phyloP scores from a whole-genome alignment of 306 rosid genomes.

The Fragaria ananassa region DNA sequence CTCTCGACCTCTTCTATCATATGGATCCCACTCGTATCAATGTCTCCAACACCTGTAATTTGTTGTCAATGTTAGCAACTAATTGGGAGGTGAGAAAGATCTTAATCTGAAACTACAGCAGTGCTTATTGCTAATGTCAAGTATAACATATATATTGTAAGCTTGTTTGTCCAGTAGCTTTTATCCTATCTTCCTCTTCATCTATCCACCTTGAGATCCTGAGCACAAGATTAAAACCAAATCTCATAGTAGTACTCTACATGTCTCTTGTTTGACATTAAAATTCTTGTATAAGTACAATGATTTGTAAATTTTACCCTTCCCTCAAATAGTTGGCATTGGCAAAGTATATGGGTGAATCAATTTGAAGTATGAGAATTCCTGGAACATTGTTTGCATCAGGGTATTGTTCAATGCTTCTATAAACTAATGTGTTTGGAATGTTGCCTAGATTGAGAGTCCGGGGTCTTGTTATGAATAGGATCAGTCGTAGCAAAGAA shows the following conservation, averaged over 20 bases:
- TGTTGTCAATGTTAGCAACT: background rate
- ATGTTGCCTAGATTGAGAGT: too few relatives aligned
- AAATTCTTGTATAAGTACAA: background rate
- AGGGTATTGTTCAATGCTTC: too few relatives aligned
- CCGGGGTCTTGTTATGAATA: too few relatives aligned
- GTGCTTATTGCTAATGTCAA: constrained; percentile 33
- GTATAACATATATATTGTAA: constrained; percentile 26
- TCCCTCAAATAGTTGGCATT: constrained; percentile 41
- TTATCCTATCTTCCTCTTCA: constrained; percentile 39
- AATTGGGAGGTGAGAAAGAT: background rate
- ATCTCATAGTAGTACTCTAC: background rate
- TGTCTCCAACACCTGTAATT: constrained; percentile 42
- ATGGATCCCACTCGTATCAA: constrained; percentile 46
- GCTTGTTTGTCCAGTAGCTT: constrained; percentile 35
- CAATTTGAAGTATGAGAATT: too few relatives aligned
- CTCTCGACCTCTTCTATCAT: constrained; percentile 39
- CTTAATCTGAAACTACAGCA: background rate
- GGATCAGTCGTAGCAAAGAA: too few relatives aligned
- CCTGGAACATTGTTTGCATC: too few relatives aligned
- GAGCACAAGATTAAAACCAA: background rate
- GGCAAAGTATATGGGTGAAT: too few relatives aligned
- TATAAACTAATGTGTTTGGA: too few relatives aligned
- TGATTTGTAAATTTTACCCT: constrained; percentile 36
- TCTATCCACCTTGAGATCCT: constrained; percentile 43
- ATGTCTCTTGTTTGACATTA: too few relatives aligned